Conservation (phyloP, 345 rosid genomes). For the Trapa bicornis region DNA sequence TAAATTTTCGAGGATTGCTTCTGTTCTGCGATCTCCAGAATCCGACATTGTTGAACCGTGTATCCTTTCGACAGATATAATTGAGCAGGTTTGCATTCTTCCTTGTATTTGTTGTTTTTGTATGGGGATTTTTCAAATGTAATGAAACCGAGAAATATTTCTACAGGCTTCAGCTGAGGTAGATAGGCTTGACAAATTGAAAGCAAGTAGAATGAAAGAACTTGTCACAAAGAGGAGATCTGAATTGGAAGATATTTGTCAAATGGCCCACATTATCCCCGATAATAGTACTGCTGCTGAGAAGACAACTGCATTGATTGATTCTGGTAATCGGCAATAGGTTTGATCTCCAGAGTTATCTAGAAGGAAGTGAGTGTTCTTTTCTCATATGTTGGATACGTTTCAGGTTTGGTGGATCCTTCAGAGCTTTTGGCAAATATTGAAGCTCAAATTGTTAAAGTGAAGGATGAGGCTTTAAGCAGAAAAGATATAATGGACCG, state of each 20-base stretch:
- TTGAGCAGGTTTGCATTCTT: conserved; percentile 49
- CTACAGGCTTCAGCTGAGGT: conserved; percentile 78
- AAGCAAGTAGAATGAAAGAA: conserved; percentile 93
- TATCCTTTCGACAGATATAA: conserved; percentile 51
- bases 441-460: conserved; percentile 64
- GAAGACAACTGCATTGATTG: conserved; percentile 82
- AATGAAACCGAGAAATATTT: not conserved
- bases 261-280: conserved; percentile 67
- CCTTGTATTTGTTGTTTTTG: not conserved
- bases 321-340: conserved; percentile 49
- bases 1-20: conserved; percentile 39
- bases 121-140: not conserved
- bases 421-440: conserved; percentile 75
- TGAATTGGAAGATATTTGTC: conserved; percentile 70
- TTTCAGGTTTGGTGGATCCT: conserved; percentile 79
- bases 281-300: conserved; percentile 78
- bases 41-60: conserved; percentile 50
- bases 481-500: conserved; percentile 93
- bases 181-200: conserved; percentile 57
- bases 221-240: conserved; percentile 81
- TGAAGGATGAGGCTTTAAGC: conserved; percentile 67
- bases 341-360: not conserved
- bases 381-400: conserved; percentile 5
- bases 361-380: conserved; percentile 1
- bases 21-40: conserved; percentile 50